phyloP scores from a whole-genome alignment of 208 protist genomes.

The Novymonas esmeraldas region DNA sequence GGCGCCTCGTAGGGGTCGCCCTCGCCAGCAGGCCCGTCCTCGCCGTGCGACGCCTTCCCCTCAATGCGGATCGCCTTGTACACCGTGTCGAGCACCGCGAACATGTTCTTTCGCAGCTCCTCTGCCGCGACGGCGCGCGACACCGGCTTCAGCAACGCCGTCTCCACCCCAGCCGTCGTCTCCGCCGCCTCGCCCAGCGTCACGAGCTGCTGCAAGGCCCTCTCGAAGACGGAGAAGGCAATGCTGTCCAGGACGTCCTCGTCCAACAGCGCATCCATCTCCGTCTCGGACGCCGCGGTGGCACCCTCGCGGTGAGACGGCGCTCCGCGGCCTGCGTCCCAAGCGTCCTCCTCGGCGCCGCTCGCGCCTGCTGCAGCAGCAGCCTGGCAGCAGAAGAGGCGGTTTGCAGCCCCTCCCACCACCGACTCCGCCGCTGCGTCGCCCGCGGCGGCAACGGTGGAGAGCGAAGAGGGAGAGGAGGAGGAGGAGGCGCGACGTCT shows the following conservation, averaged over 20 bases:
- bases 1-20: background rate
- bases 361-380: background rate
- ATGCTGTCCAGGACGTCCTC: slow-evolving; percentile 25
- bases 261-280: background rate
- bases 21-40: slow-evolving; percentile 6
- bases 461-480: background rate
- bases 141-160: slow-evolving; percentile 26
- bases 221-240: slow-evolving; percentile 41
- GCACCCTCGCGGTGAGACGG: background rate
- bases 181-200: slow-evolving; percentile 42
- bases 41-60: slow-evolving; percentile 10
- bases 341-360: background rate
- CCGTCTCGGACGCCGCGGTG: background rate
- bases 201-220: slow-evolving; percentile 44
- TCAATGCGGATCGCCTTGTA: slow-evolving; percentile 46
- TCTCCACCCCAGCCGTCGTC: slow-evolving; percentile 19
- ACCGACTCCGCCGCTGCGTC: background rate
- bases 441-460: background rate
- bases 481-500: background rate
- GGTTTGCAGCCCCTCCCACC: background rate
- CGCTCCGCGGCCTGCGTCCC: background rate
- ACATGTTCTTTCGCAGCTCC: slow-evolving; percentile 38
- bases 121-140: slow-evolving; percentile 24
- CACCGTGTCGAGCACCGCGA: slow-evolving; percentile 39
- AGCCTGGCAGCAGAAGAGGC: background rate